Evolutionary conservation across 108 stramenopile species (phyloP), one percentile per base, ranked within the genome.

Genomic region (Nitzschia sp.): DNA sequence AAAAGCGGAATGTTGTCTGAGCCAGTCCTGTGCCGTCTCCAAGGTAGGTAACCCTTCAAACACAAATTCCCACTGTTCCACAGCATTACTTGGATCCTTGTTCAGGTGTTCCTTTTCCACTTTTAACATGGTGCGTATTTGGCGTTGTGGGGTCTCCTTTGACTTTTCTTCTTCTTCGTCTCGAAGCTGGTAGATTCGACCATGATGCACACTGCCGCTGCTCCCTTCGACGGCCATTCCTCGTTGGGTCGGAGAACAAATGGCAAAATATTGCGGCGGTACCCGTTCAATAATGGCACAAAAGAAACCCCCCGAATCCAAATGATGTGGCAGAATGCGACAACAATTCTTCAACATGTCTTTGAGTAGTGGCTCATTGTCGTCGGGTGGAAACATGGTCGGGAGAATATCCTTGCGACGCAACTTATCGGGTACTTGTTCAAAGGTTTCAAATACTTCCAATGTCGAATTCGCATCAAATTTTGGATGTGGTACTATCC

Each of bases 251-350:
- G 61, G 61, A 46, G 11, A 63, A 46, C 61, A 63, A 17, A 63
- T 38, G 9, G 61, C 36, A 63, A 42, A 63, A 27, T 63, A 63
- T 11, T 28, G 9, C 21, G 61, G 61, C 13, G 61, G 30, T 8
- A 63, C 61, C 15, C 61, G 61, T 46, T 63, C 61, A 24, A 63
- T 63, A 46, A 98, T 67, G 2, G 97, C 92, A 45, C 98, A 80
- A 65, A 98, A 99, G 75, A 99, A 99, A 8, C 97, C 99, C 57
- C 97, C 98, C 2, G 96, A 89, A 66, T 99, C 93, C 46, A 94
- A 83, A 68, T 98, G 97, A 62, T 99, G 97, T 13, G 99, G 99
- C 47, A 96, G 77, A 34, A 98, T 72, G 18, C 98, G 91, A 46
- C 84, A 55, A 72, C 99, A 98, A 0, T 81, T 70, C 54, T 82